A percentile compares a stretch with the other conserved stretches of the same genome.
Conservation (phyloP, 1,139 yeast species). For the Debaryomycetaceae sp. region DNA sequence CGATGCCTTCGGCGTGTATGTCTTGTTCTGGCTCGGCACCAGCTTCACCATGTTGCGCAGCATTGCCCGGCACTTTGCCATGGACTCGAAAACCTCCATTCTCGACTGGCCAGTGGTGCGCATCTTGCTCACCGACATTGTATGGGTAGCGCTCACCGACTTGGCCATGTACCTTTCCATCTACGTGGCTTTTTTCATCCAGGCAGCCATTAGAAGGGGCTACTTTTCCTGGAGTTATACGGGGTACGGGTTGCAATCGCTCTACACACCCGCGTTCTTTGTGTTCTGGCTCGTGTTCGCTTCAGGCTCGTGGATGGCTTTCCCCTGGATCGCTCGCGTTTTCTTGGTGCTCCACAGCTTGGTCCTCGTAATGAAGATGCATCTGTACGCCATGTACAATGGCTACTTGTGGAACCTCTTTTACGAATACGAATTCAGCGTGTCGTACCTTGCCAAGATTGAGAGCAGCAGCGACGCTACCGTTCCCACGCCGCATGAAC, state of each 20-base stretch:
- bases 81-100: constrained; percentile 11
- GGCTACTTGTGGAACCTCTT: constrained; percentile 71
- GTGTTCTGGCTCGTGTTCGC: constrained; percentile 43
- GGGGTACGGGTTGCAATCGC: constrained; percentile 53
- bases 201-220: constrained; percentile 32
- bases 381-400: constrained; percentile 79
- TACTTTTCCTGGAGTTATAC: constrained; percentile 42
- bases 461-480: constrained; percentile 5
- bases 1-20: constrained; percentile 53
- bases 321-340: constrained; percentile 84
- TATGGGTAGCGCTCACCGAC: constrained; percentile 60
- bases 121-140: constrained; percentile 43
- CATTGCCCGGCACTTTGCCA: constrained; percentile 32
- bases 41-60: constrained; percentile 41
- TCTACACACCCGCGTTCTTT: constrained; percentile 44
- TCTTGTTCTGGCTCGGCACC: constrained; percentile 58
- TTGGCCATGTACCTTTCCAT: constrained; percentile 54
- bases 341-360: constrained; percentile 74
- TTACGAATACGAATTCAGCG: constrained; percentile 46
- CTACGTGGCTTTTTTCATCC: constrained; percentile 48
- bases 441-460: constrained; percentile 15
- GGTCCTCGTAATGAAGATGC: constrained; percentile 86
- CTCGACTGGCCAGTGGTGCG: constrained; percentile 40
- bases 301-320: constrained; percentile 30
- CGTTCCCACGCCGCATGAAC: constrained; percentile 10